Evolutionary conservation across 768 basidiomycete species (phyloP).

Genomic region (Russula foetens): DNA sequence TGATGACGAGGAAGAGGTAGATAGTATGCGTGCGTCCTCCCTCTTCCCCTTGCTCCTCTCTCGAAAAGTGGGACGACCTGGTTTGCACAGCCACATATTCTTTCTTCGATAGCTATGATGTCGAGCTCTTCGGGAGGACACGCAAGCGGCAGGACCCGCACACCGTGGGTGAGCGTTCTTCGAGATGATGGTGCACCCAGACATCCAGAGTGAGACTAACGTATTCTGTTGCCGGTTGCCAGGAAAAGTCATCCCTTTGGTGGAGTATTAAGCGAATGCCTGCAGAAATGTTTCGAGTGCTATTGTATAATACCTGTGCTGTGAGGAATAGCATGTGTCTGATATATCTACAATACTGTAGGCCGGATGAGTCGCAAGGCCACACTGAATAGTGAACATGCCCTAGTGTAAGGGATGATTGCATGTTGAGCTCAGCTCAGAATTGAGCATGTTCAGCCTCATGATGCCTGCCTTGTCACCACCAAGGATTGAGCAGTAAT

Average conservation of each 20-base stretch:
- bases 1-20: conserved; percentile 39
- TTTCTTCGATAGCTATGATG: conserved; percentile 76
- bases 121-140: conserved; percentile 57
- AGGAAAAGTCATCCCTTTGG: conserved; percentile 23
- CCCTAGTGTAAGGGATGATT: no score
- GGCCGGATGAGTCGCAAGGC: no score
- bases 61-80: conserved; percentile 5
- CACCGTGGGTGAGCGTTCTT: conserved; percentile 43
- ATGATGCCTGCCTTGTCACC: no score
- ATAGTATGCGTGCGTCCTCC: conserved; percentile 50
- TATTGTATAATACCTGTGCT: no score
- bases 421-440: no score
- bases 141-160: conserved; percentile 53
- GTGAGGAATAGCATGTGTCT: no score
- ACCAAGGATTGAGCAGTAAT: no score
- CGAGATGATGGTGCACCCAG: not conserved
- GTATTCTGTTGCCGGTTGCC: not conserved
- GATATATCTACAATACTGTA: no score
- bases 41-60: not conserved
- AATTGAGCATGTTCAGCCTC: no score
- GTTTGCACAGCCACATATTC: conserved; percentile 56
- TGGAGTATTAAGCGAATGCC: conserved; percentile 21
- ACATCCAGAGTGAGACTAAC: not conserved
- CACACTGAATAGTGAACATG: no score
- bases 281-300: no score